These are phyloP conservation scores for Paxillus ammoniavirescens DNA, from an alignment of 768 basidiomycete genomes.

Conservation along the genomic window DNA sequence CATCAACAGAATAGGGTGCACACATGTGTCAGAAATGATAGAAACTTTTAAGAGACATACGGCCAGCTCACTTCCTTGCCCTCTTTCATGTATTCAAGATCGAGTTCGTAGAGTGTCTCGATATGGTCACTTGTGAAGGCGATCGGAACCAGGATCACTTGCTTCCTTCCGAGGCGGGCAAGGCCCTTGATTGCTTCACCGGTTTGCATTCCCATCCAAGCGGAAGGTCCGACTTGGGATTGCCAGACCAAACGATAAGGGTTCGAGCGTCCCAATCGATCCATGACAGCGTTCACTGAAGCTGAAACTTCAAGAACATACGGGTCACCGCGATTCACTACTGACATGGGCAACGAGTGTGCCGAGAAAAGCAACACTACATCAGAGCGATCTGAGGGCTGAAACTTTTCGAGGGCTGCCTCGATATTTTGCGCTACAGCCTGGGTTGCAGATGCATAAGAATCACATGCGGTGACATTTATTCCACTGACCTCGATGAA, in stretches of 20 bases:
- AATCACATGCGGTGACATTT: background rate
- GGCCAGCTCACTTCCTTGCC: constrained; percentile 72
- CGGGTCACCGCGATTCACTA: constrained; percentile 98
- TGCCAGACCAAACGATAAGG: constrained; percentile 98
- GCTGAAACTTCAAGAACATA: constrained; percentile 95
- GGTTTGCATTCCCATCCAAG: constrained; percentile 99
- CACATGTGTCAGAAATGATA: constrained; percentile 1
- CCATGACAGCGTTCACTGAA: constrained; percentile 92
- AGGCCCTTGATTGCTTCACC: constrained; percentile 86
- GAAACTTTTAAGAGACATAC: background rate
- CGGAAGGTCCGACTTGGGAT: constrained; percentile 93
- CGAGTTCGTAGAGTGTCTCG: constrained; percentile 96
- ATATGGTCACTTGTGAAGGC: constrained; percentile 99
- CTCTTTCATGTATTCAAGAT: constrained; percentile 90
- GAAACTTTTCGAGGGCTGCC: constrained; percentile 75
- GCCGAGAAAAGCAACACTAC: constrained; percentile 93
- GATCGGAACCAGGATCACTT: constrained; percentile 85
- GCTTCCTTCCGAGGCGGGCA: constrained; percentile 71
- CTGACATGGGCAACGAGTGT: constrained; percentile 96
- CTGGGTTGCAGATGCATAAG: constrained; percentile 38
- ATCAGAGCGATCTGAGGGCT: constrained; percentile 64
- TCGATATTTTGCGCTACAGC: constrained; percentile 90
- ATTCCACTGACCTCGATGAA: constrained; percentile 79
- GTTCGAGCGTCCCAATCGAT: constrained; percentile 71
- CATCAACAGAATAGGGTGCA: constrained; percentile 5